Percentiles rank a stretch among this genome's conserved stretches.
phyloP scores from a whole-genome alignment of 2,329 filamentous ascomycete species.

The Pseudovirgaria hyperparasitica region DNA sequence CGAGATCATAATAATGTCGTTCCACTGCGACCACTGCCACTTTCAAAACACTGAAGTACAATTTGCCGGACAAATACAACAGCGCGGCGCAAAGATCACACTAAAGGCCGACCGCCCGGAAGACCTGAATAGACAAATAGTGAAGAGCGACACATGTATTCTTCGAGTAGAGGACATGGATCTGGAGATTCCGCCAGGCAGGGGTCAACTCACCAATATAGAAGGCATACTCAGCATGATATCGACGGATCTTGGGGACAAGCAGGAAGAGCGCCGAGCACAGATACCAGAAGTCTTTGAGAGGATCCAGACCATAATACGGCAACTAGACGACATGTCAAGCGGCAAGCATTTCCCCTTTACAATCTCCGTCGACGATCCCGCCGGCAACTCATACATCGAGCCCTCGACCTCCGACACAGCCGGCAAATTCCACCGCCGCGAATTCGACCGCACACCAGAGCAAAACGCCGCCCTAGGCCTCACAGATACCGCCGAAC shows the following conservation, averaged over 20 bases:
- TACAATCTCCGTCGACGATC: constrained; percentile 76
- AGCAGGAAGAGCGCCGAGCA: constrained; percentile 71
- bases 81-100: constrained; percentile 73
- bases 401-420: constrained; percentile 64
- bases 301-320: constrained; percentile 67
- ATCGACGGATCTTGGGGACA: constrained; percentile 65
- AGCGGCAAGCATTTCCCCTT: constrained; percentile 72
- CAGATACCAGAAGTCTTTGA: constrained; percentile 64
- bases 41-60: constrained; percentile 91
- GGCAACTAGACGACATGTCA: constrained; percentile 64
- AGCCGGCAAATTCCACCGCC: constrained; percentile 81
- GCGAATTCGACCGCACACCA: constrained; percentile 67
- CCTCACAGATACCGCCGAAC: constrained; percentile 40
- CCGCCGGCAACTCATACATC: constrained; percentile 93
- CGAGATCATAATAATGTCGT: constrained; percentile 96
- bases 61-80: constrained; percentile 81
- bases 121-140: constrained; percentile 76
- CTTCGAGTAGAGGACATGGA: constrained; percentile 87
- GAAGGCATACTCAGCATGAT: constrained; percentile 76
- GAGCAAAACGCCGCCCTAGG: constrained; percentile 83
- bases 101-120: constrained; percentile 58
- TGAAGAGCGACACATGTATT: constrained; percentile 79
- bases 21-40: constrained; percentile 78
- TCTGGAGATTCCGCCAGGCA: constrained; percentile 81
- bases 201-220: constrained; percentile 85